Base-by-base conservation (phyloP, 768 basidiomycete species). In the Candolleomyces eurysporus region DNA sequence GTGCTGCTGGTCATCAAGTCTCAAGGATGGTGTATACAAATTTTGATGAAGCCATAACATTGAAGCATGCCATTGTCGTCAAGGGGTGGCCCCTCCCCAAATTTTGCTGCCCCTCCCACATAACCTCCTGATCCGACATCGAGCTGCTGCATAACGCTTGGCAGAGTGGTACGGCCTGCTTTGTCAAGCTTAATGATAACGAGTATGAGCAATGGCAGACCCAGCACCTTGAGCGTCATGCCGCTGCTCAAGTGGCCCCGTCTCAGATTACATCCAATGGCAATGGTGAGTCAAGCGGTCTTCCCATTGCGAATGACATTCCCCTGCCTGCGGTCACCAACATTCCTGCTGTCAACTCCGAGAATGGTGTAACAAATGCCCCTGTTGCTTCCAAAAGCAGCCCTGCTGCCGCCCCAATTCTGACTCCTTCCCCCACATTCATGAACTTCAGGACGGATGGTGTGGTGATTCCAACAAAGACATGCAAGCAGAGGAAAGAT, bases 1-100 rank as follows among this genome's bases (percentile, higher is more conserved):
- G 57, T 13, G 55, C 62, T 13, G 58, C 58, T 2, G 21, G 45
- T 6, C 39, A 36, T 8, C 19, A 30, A 5, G 48, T 66, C 19
- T 50, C 57, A 31, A 52, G 49, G 19, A 68, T 68, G 66, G 39
- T 58, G 30, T 68, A 68, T 52, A 52, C 21, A 0, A 67, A 67
- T 30, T 69, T 69, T 17, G 54, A 64, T 14, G 46, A 21, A 7
- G 31, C 62, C 9, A 65, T 67, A 39, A 67, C 68, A 2, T 19
- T 36, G 3, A 58, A 56, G 40, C 43, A 59, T 36, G 54, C 51
- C 13, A 31, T 68, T 9, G 56, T 67, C 11, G 45, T 69, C 22
- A 63, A 61, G 17, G 59, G 59, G 36, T 69, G 67, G 67, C 65
- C 67, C n/a, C 62, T 68, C 6, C 36, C 57, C 10, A 62, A 60